Base-by-base conservation (phyloP, 1,139 yeast species). In the Debaryomyces subglobosus region DNA sequence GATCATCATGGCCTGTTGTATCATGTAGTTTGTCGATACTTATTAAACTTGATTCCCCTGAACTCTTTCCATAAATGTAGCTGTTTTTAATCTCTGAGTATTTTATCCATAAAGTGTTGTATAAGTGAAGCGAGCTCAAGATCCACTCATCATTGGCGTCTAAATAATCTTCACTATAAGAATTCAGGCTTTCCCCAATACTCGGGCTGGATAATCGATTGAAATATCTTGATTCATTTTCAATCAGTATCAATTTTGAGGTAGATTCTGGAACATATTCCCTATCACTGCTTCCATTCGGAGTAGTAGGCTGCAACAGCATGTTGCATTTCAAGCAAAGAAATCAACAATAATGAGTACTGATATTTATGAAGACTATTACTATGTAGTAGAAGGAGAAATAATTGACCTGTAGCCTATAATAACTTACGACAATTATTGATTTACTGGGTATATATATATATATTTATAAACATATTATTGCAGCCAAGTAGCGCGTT, bases 401-500 rank as follows among this genome's bases (percentile, higher is more conserved):
- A 10, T n/a, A 3, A 4, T 4, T 3, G 16, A 32, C 20, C 12
- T 15, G 5, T 3, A 32, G 4, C 16, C 20, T 15, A 18, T 15
- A 32, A 15, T 32, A 15, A 4, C 6, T 18, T 15, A 18, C 8
- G 9, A 15, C 3, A 15, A 16, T 15, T 12, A 12, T 15, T 8
- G 20, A 3, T 32, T 9, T 13, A 32, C 20, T 32, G 12, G 20
- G 5, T 8, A 18, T 15, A 6, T 8, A 18, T 15, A 6, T 32
- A 32, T 32, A 32, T 15, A 15, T 16, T 32, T 32, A 12, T 32
- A 32, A 32, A 32, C 20, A 32, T 32, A 35, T 16, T 18, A 35
- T 35, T 35, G 38, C 38, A 35, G 38, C 38, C 38, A 35, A 35
- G 38, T 35, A 21, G 35, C 35, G 21, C 35, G 35, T 15, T 32